These are phyloP conservation scores for Cicer judaicum DNA, from an alignment of 306 rosid genomes.

Conservation along the genomic window DNA sequence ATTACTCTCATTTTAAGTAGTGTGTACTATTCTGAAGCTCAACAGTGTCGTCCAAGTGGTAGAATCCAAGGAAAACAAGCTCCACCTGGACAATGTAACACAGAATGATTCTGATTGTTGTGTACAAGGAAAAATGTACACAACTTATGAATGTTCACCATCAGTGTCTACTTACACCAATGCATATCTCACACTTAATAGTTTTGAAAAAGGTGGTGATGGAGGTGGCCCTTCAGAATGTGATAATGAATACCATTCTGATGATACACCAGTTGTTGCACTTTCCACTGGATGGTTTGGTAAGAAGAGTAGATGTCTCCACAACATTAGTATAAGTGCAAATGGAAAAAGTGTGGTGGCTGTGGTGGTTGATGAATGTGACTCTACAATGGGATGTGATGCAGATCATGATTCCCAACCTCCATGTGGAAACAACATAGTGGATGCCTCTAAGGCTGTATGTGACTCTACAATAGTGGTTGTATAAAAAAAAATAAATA, in stretches of 20 bases:
- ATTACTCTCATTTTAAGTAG: background rate
- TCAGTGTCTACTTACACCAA: constrained; percentile 35
- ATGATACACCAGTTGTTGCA: constrained; percentile 45
- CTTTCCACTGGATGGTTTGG: constrained; percentile 58
- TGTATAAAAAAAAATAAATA: too few species aligned
- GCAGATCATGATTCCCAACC: constrained; percentile 52
- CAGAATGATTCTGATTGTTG: constrained; percentile 54
- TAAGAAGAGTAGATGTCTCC: constrained; percentile 46
- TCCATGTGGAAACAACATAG: constrained; percentile 53
- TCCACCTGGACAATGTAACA: constrained; percentile 48
- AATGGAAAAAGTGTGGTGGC: constrained; percentile 56
- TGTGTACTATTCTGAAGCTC: constrained; percentile 29
- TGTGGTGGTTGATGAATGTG: constrained; percentile 62
- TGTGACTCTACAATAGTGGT: too few species aligned
- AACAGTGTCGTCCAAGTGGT: constrained; percentile 41
- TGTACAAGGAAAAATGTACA: constrained; percentile 41
- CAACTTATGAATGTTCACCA: constrained; percentile 54
- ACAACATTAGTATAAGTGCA: constrained; percentile 46
- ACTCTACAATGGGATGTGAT: constrained; percentile 60
- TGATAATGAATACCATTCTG: constrained; percentile 49
- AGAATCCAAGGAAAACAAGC: constrained; percentile 40
- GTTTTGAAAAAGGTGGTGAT: constrained; percentile 56
- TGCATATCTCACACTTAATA: constrained; percentile 53
- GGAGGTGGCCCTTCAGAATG: constrained; percentile 57
- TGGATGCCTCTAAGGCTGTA: constrained; percentile 50